Evolutionary conservation across 2,329 filamentous ascomycete genomes (phyloP).

Genomic region (Diaporthe nobilis): DNA sequence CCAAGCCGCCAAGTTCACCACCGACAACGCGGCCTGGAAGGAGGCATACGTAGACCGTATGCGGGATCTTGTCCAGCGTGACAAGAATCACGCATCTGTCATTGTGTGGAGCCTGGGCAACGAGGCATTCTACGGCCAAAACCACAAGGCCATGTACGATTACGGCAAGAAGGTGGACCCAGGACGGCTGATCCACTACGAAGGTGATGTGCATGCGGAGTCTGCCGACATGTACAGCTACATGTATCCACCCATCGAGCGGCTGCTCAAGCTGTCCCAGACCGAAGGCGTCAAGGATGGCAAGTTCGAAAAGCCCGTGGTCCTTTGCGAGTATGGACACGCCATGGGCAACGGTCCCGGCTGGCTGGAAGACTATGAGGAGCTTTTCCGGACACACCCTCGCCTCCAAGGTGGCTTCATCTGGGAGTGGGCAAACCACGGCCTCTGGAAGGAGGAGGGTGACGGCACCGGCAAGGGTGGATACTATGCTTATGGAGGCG

Average conservation of each 20-base stretch:
- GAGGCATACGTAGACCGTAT: conserved; percentile 78
- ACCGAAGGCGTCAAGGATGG: conserved; percentile 60
- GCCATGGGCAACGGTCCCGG: conserved; percentile 85
- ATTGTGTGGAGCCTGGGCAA: conserved; percentile 83
- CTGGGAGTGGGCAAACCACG: conserved; percentile 78
- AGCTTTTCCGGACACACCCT: conserved; percentile 72
- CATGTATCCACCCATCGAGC: conserved; percentile 74
- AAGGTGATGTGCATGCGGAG: conserved; percentile 72
- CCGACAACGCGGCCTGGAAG: conserved; percentile 72
- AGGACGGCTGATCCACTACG: conserved; percentile 75
- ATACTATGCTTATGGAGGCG: conserved; percentile 73
- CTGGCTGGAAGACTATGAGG: conserved; percentile 76
- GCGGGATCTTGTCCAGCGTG: conserved; percentile 73
- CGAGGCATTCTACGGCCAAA: conserved; percentile 79
- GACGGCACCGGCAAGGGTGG: conserved; percentile 52
- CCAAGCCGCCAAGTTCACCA: conserved; percentile 70
- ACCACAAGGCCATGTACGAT: conserved; percentile 77
- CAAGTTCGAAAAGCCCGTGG: conserved; percentile 68
- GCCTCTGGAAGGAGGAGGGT: conserved; percentile 62
- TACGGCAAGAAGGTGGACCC: conserved; percentile 72
- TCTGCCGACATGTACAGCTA: conserved; percentile 76
- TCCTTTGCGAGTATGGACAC: conserved; percentile 71
- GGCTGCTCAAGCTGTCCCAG: conserved; percentile 61
- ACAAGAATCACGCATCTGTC: conserved; percentile 79
- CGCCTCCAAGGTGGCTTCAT: conserved; percentile 77